A percentile compares a stretch with the other conserved stretches of the same genome.
Evolutionary conservation across 2,329 filamentous ascomycete genomes (phyloP).

Genomic region (Monilinia fructigena): DNA sequence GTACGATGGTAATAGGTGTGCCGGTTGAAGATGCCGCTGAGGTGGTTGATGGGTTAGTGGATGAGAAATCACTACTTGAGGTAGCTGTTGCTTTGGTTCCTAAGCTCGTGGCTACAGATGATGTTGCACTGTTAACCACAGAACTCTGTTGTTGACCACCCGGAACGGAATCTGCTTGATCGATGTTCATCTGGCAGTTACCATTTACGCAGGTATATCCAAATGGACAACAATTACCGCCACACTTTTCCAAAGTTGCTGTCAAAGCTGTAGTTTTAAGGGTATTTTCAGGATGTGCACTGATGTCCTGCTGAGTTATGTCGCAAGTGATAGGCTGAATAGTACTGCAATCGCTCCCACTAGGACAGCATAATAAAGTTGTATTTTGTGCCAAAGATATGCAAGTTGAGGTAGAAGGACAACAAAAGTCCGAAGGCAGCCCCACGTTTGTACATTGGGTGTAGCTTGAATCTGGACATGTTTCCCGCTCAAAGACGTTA

Average conservation of each 20-base stretch:
- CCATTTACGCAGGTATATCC: constrained; percentile 59
- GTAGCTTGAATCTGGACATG: constrained; percentile 52
- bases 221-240: constrained; percentile 65
- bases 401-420: constrained; percentile 54
- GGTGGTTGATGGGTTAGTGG: constrained; percentile 31
- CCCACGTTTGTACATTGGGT: constrained; percentile 51
- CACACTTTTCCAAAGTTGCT: constrained; percentile 57
- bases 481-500: constrained; percentile 46
- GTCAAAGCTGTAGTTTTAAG: constrained; percentile 66
- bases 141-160: constrained; percentile 27
- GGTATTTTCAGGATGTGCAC: constrained; percentile 53
- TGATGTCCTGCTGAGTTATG: constrained; percentile 58
- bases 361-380: constrained; percentile 70
- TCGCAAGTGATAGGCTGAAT: constrained; percentile 67
- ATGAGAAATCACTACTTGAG: not conserved
- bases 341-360: constrained; percentile 53
- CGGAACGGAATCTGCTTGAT: constrained; percentile 46
- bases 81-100: constrained; percentile 13
- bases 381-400: constrained; percentile 61
- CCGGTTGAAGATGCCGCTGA: constrained; percentile 17
- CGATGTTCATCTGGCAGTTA: constrained; percentile 52
- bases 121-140: constrained; percentile 33
- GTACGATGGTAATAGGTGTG: constrained; percentile 15
- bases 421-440: constrained; percentile 68
- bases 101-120: constrained; percentile 22